Evolutionary conservation across 345 rosid genomes (phyloP).

Genomic region (Populus simonii): DNA sequence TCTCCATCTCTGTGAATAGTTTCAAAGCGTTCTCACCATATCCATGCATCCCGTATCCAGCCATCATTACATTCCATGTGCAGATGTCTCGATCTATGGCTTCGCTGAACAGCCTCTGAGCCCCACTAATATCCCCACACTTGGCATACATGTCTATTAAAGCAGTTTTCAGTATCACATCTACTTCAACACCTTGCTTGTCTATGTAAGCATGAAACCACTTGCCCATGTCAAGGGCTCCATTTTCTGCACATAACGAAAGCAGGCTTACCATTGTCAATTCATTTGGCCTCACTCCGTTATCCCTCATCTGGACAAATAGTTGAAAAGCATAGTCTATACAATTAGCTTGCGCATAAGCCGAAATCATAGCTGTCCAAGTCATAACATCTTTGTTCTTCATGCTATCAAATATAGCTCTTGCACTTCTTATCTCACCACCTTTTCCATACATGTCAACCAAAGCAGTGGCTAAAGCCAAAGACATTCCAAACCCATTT

Average conservation of each 20-base stretch:
- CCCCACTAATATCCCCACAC: constrained; percentile 39
- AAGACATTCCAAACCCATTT: constrained; percentile 17
- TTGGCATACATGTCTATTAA: constrained; percentile 52
- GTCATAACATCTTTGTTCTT: constrained; percentile 32
- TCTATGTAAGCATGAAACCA: constrained; percentile 36
- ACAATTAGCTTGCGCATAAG: constrained; percentile 35
- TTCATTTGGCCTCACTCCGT: constrained; percentile 30
- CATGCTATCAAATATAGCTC: constrained; percentile 31
- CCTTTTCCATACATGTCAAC: constrained; percentile 56
- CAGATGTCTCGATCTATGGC: constrained; percentile 23
- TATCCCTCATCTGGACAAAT: constrained; percentile 32
- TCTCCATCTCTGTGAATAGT: constrained; percentile 41
- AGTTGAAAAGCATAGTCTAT: constrained; percentile 29
- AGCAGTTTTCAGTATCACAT: constrained; percentile 33
- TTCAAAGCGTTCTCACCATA: constrained; percentile 37
- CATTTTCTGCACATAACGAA: constrained; percentile 34
- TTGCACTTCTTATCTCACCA: constrained; percentile 30
- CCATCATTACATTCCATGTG: constrained; percentile 53
- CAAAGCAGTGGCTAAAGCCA: constrained; percentile 34
- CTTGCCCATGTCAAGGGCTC: constrained; percentile 40
- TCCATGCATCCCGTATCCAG: constrained; percentile 48
- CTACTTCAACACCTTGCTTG: constrained; percentile 33
- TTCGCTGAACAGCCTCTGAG: constrained; percentile 35
- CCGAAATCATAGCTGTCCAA: constrained; percentile 39
- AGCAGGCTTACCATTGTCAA: constrained; percentile 34